Base-by-base conservation (phyloP, 1,284 basidiomycete species). In the Ceratobasidium sp. region DNA sequence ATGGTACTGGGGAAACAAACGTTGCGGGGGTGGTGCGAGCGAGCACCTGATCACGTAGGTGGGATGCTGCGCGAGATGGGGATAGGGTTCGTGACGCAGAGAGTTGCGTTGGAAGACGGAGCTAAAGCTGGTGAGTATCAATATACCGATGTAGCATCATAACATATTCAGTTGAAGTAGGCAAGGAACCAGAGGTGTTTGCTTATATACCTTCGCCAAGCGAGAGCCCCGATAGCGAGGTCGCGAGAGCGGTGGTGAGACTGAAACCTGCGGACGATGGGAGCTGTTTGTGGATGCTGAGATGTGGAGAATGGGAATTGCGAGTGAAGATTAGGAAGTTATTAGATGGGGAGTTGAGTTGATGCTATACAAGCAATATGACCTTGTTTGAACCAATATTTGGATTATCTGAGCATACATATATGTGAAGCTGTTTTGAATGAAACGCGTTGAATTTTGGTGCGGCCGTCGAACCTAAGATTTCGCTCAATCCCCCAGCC, bases 241-340 rank as follows among this genome's bases (percentile, higher is more conserved):
- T 78, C n/a, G 81, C 73, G 6, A 44, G 40, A 88, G 92, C 33
- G 33, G 33, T 33, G 33, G 33, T 33, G 4, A 33, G 33, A 55
- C 84, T 94, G 64, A 89, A 88, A 67, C 90, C 90, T 80, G 89
- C 89, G 28, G 91, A 92, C 6, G 93, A 93, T 61, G 91, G 91
- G 42, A 89, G 91, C 51, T 93, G 92, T 82, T 83, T 94, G 56
- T 94, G 93, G 93, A 89, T 91, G 77, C 79, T 93, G 78, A 90
- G 91, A 42, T 90, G 91, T 81, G 86, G 85, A 20, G 88, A 91
- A 77, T 82, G 72, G 20, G 84, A 82, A 49, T 80, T 88, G 82
- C 84, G 86, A 78, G 83, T 78, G 33, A 81, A 83, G 42, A 84
- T 90, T 64, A 87, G 87, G 83, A 82, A 81, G 70, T 61, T 87